Evolutionary conservation across 768 basidiomycete genomes (phyloP).

Genomic region (Xerocomus potaroensis): DNA sequence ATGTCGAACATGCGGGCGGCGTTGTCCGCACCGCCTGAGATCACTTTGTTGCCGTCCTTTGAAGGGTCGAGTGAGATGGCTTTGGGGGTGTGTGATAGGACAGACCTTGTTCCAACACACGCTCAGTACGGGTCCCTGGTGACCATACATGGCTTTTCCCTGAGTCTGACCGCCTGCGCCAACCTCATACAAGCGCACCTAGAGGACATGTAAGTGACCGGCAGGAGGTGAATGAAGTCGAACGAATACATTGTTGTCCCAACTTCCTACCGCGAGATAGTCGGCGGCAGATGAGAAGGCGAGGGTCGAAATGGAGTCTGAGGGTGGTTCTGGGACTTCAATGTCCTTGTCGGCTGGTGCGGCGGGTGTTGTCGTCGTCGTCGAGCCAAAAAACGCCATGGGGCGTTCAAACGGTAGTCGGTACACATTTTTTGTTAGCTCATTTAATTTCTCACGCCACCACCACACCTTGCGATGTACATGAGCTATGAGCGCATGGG

Average conservation of each 20-base stretch:
- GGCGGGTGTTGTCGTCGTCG: conserved; percentile 34
- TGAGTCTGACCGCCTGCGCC: conserved; percentile 73
- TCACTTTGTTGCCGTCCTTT: conserved; percentile 87
- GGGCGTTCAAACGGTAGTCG: neutral
- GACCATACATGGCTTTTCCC: conserved; percentile 86
- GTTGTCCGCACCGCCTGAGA: conserved; percentile 94
- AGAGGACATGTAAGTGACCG: conserved; percentile 9
- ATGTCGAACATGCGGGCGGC: conserved; percentile 93
- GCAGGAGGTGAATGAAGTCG: neutral
- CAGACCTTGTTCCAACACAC: conserved; percentile 88
- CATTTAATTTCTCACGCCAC: conserved; percentile 32
- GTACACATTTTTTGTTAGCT: no score
- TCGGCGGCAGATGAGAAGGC: conserved; percentile 83
- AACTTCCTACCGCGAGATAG: conserved; percentile 88
- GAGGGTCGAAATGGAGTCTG: conserved; percentile 83
- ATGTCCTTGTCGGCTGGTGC: conserved; percentile 65
- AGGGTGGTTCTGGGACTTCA: conserved; percentile 74
- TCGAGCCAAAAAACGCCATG: conserved; percentile 43
- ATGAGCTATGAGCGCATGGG: no score
- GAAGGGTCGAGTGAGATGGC: neutral
- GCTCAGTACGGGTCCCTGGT: conserved; percentile 85
- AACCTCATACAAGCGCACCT: conserved; percentile 94
- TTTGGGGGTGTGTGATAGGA: neutral
- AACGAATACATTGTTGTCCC: conserved; percentile 79
- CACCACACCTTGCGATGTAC: neutral